A percentile compares a stretch with the other conserved stretches of the same genome.
Evolutionary conservation across 306 rosid species (phyloP).

Genomic region (Myrica gale): DNA sequence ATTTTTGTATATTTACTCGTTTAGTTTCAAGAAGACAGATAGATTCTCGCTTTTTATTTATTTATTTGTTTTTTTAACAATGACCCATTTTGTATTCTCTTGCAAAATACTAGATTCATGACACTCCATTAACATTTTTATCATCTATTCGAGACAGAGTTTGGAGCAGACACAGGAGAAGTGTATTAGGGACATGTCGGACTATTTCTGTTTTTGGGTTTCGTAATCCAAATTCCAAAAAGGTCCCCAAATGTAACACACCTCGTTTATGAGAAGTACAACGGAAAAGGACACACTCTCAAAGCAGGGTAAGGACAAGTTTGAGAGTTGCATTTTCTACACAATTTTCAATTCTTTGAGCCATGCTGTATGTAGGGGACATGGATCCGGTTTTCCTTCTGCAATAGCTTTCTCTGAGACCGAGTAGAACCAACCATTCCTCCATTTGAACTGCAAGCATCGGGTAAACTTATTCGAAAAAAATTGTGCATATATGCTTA

Average conservation of each 20-base stretch:
- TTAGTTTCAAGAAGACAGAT: no score
- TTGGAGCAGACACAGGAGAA: no score
- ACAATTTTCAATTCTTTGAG: slow-evolving; percentile 69
- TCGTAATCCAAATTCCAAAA: no score
- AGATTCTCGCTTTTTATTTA: no score
- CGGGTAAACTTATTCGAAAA: slow-evolving; percentile 8
- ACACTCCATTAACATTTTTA: no score
- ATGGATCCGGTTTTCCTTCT: slow-evolving; percentile 82
- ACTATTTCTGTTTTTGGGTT: no score
- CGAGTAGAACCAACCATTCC: slow-evolving; percentile 92
- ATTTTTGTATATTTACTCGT: no score
- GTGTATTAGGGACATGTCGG: no score
- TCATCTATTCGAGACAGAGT: no score
- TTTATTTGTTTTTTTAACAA: not conserved
- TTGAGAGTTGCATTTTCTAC: slow-evolving; percentile 27
- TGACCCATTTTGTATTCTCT: not conserved
- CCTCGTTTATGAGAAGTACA: not conserved
- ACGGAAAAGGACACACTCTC: not conserved
- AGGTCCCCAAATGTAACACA: not conserved
- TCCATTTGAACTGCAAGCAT: slow-evolving; percentile 82
- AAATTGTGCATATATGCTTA: slow-evolving; percentile 9
- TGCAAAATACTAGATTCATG: not conserved
- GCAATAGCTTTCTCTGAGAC: slow-evolving; percentile 63
- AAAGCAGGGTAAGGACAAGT: not conserved
- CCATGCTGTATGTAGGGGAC: slow-evolving; percentile 81